A percentile compares a stretch with the other conserved stretches of the same genome.
phyloP scores from a whole-genome alignment of 345 rosid species.

The Hibiscus trionum region DNA sequence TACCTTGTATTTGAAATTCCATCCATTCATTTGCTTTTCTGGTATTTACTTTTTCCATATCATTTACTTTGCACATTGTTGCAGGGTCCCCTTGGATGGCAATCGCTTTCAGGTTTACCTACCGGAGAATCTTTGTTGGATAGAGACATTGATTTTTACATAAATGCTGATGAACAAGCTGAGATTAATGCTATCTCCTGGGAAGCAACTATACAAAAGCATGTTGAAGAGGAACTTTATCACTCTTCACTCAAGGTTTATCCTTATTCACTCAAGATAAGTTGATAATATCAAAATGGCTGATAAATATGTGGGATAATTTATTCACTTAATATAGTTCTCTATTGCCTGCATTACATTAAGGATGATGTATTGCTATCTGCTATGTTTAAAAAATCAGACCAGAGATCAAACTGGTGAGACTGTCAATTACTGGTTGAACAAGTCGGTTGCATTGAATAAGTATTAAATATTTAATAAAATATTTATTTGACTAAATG shows the following conservation, averaged over 20 bases:
- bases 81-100: slow-evolving; percentile 97
- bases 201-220: slow-evolving; percentile 91
- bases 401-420: not conserved
- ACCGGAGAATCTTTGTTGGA: slow-evolving; percentile 55
- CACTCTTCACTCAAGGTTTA: slow-evolving; percentile 65
- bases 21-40: not conserved
- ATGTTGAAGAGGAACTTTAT: slow-evolving; percentile 80
- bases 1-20: not conserved
- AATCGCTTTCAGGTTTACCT: slow-evolving; percentile 68
- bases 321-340: not conserved
- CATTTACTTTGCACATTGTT: slow-evolving; percentile 16
- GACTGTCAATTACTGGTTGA: not conserved
- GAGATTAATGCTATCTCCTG: slow-evolving; percentile 75
- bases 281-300: not conserved
- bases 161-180: slow-evolving; percentile 51
- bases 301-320: not conserved
- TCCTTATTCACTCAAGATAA: not conserved
- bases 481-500: not conserved
- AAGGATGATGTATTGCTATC: not conserved
- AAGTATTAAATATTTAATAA: not conserved
- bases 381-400: not conserved
- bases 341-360: not conserved
- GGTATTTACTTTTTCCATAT: not conserved
- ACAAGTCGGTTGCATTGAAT: not conserved
- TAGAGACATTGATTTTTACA: slow-evolving; percentile 60